Evolutionary conservation across 257 asterid species (phyloP), one percentile per base, ranked within the genome.

Genomic region (Pogostemon cablin): DNA sequence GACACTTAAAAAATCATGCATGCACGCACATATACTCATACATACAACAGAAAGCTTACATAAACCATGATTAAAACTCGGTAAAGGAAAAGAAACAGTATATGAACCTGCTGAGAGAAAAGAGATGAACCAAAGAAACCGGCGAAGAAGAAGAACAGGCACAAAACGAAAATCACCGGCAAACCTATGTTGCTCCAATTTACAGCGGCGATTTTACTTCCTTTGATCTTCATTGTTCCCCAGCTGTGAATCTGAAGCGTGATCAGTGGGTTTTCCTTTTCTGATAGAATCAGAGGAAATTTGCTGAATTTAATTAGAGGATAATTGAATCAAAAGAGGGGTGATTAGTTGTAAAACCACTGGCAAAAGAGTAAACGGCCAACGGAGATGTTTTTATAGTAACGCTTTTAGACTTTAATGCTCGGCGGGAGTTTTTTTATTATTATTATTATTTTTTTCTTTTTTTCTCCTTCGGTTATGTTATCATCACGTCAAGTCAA

Each of bases 111-210:
- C 59, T 85, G 93, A 66, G 83, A 83, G 64, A 92, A 79, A 32
- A 92, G 95, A 15, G 92, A 77, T 3, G 91, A 86, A 71, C 96
- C 96, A 60, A 87, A 84, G 64, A 90, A 90, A 37, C 98, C 97
- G 62, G 91, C 91, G 47, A 92, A 85, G 57, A 92, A 88, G 80
- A 87, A 92, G 83, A 82, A 88, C 39, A 92, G 79, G 80, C 98
- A 92, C 15, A 93, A 61, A 46, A 84, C 79, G 73, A 90, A 93
- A 67, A 90, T 80, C 11, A 76, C 80, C 4, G 96, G 96, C 62
- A 86, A 67, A 65, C 88, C 91, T 60, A 86, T 60, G 65, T 77
- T 78, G 71, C 56, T 78, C 86, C 86, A 75, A 47, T 74, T 79
- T 69, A 80, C 83, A 46, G 75, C 81, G 60, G 82, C 86, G 60